Base-by-base conservation (phyloP, 1,139 yeast species). In the Debaryomyces robertsiae region DNA sequence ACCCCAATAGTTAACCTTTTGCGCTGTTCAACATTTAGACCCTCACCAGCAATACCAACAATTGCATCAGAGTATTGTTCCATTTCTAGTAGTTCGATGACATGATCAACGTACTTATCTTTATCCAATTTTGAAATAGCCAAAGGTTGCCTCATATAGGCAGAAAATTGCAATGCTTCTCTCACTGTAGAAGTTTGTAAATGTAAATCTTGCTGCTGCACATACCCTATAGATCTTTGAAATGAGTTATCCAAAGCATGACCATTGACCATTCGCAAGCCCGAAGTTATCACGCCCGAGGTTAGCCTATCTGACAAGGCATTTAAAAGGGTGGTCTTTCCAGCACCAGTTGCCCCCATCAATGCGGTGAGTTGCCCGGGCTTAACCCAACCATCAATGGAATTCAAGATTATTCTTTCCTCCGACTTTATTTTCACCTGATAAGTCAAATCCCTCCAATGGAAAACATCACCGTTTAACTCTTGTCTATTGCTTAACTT, bases 281-380 rank as follows among this genome's bases (percentile, higher is more conserved):
- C 94, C 36, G 55, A 60, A 31, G 88, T 77, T 36, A 85, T 83
- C 36, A 82, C 83, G 65, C 94, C 94, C 71, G 79, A 77, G 16
- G 90, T 84, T 28, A 84, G 82, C 63, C 94, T 80, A 51, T 82
- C 82, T 17, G 91, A 87, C 48, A 85, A 69, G 45, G 85, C 84
- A 64, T 85, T 88, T 43, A 85, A 68, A 32, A 63, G 54, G 1
- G 94, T 85, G n/a, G 94, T 85, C 57, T 85, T 85, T 69, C 94
- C 94, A 38, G 94, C 94, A 64, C 94, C 94, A 14, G 93, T 83
- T 13, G 90, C 85, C 49, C 94, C 94, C 93, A 85, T 84, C 30
- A 84, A 54, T 11, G 67, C 67, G 11, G 67, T 63, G 41, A 63
- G 53, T 44, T 62, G 63, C 34, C 67, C 67, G 6, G 91, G 91